A percentile compares a stretch with the other conserved stretches of the same genome.
These are phyloP conservation scores for Heritiera fomes DNA, from an alignment of 345 rosid species.

Conservation along the genomic window DNA sequence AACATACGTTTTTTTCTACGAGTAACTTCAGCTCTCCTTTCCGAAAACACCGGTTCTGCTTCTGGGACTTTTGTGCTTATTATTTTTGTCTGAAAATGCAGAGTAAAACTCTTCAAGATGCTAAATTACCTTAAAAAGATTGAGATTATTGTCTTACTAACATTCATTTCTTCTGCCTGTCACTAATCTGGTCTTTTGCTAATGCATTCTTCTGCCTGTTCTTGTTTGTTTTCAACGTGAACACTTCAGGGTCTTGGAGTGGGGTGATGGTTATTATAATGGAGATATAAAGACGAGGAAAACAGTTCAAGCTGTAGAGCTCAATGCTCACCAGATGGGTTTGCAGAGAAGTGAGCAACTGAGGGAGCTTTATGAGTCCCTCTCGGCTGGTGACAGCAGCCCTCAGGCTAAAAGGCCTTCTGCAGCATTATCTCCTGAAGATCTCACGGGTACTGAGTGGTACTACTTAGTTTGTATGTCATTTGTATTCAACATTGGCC, in stretches of 20 bases:
- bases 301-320: constrained; percentile 73
- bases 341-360: constrained; percentile 91
- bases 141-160: neutral
- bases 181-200: neutral
- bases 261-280: constrained; percentile 96
- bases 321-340: constrained; percentile 60
- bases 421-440: constrained; percentile 87
- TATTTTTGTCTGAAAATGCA: neutral
- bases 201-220: neutral
- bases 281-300: constrained; percentile 97
- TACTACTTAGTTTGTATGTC: constrained; percentile 98
- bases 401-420: constrained; percentile 70
- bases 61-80: neutral
- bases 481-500: constrained; percentile 72
- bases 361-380: constrained; percentile 76
- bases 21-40: neutral
- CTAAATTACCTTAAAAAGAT: neutral
- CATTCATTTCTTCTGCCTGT: neutral
- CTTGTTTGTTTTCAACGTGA: constrained; percentile 1
- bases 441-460: constrained; percentile 95
- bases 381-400: constrained; percentile 55
- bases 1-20: neutral
- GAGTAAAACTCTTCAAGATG: neutral
- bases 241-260: constrained; percentile 63
- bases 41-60: constrained; percentile 11